phyloP scores from a whole-genome alignment of 2,329 filamentous ascomycete genomes.

The Zasmidium angulare region DNA sequence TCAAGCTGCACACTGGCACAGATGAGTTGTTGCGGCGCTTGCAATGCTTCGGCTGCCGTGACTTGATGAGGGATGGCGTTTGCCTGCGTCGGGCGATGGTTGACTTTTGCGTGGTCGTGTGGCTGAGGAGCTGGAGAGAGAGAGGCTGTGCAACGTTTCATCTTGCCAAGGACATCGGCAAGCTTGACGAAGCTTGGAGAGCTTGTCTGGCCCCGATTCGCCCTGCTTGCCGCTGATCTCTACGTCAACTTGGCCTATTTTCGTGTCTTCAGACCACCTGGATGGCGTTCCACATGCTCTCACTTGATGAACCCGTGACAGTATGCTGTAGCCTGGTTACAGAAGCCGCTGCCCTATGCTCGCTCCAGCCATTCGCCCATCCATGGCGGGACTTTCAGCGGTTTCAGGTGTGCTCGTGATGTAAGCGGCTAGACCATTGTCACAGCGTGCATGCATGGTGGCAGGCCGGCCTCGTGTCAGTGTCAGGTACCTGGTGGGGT shows the following conservation, averaged over 20 bases:
- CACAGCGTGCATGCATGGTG: not conserved
- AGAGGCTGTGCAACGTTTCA: not conserved
- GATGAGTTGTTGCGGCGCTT: not conserved
- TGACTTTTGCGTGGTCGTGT: not conserved
- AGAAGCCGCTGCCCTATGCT: not conserved
- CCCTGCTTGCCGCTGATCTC: not conserved
- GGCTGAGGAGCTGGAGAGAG: not conserved
- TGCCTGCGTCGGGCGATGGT: too few species aligned
- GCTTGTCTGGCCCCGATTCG: not conserved
- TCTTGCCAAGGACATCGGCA: not conserved
- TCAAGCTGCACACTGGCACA: not conserved
- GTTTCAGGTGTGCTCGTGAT: constrained; percentile 16
- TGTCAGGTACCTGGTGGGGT: constrained; percentile 5
- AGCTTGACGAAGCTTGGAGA: not conserved
- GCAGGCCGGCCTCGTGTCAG: constrained; percentile 1
- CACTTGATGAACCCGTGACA: constrained; percentile 3
- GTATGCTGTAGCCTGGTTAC: not conserved
- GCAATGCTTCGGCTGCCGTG: not conserved
- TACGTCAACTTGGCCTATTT: constrained; percentile 1
- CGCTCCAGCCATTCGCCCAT: constrained; percentile 10
- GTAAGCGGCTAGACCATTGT: constrained; percentile 12
- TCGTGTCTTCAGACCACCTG: not conserved
- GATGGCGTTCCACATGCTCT: not conserved
- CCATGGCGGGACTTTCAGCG: constrained; percentile 1
- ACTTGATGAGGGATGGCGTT: not conserved